A percentile compares a stretch with the other conserved stretches of the same genome.
Evolutionary conservation across 148 eudicot species (phyloP).

Genomic region (Nepenthes mirabilis): DNA sequence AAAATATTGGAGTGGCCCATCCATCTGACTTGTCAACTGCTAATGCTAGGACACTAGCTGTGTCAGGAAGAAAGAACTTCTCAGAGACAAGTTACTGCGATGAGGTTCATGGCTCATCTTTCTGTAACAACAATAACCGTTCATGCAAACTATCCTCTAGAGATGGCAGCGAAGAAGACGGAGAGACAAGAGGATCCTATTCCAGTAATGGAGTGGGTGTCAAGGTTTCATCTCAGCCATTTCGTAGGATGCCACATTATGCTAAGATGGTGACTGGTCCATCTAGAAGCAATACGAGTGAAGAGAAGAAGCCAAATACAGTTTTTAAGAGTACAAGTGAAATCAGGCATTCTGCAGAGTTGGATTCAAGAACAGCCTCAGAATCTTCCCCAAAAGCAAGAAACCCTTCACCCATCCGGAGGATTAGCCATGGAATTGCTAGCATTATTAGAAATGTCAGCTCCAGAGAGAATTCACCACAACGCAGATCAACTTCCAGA

Average conservation of each 20-base stretch:
- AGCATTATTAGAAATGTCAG: constrained; percentile 32
- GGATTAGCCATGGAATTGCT: constrained; percentile 40
- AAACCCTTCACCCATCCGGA: constrained; percentile 55
- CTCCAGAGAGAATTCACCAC: constrained; percentile 34
- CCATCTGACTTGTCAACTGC: constrained; percentile 9
- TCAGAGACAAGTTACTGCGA: constrained; percentile 11
- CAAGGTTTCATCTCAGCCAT: constrained; percentile 14
- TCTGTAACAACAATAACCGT: constrained; percentile 3
- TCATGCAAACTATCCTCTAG: constrained; percentile 18
- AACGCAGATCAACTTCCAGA: constrained; percentile 16
- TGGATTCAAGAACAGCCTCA: constrained; percentile 18
- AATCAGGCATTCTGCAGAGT: constrained; percentile 16
- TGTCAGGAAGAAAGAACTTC: constrained; percentile 13
- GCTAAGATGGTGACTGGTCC: constrained; percentile 23
- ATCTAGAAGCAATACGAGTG: constrained; percentile 20
- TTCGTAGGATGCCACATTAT: constrained; percentile 13
- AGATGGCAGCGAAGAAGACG: constrained; percentile 6
- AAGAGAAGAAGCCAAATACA: constrained; percentile 20
- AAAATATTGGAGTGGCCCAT: constrained; percentile 10
- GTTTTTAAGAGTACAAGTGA: constrained; percentile 16
- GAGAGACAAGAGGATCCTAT: constrained; percentile 13
- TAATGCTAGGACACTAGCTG: constrained; percentile 14
- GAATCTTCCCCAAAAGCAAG: constrained; percentile 24
- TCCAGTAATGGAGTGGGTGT: constrained; percentile 9
- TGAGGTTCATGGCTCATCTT: constrained; percentile 1